These are phyloP conservation scores for Alnus glutinosa DNA, from an alignment of 306 rosid species.

Conservation along the genomic window DNA sequence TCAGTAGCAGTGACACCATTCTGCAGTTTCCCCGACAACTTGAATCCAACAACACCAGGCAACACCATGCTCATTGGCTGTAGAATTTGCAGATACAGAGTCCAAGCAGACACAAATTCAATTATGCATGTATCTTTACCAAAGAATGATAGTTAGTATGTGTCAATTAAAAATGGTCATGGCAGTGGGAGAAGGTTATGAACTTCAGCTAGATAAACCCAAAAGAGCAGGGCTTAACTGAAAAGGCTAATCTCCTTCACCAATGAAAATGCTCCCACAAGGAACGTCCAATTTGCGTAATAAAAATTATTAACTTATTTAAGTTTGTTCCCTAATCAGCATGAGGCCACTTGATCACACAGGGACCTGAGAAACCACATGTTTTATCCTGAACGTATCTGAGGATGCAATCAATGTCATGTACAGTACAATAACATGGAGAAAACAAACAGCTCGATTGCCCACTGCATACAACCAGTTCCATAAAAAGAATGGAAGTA, in stretches of 20 bases:
- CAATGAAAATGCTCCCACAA: not conserved
- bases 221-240: not conserved
- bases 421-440: not conserved
- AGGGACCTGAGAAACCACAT: not conserved
- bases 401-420: not conserved
- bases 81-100: not conserved
- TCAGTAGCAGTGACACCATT: constrained; percentile 22
- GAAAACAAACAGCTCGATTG: not conserved
- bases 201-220: not conserved
- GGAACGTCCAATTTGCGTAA: not conserved
- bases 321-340: too few relatives aligned
- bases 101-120: not conserved
- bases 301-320: too few relatives aligned
- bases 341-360: too few relatives aligned
- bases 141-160: not conserved
- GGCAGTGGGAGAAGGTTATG: not conserved
- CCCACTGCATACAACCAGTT: not conserved
- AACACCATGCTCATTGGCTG: constrained; percentile 33
- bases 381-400: not conserved
- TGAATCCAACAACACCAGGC: constrained; percentile 30
- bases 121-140: not conserved
- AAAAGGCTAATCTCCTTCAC: not conserved
- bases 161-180: not conserved
- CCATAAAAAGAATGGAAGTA: not conserved
- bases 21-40: constrained; percentile 10